These are phyloP conservation scores for Haplosporangium sp. DNA, from an alignment of 371 early-diverging fungal genomes.

Conservation along the genomic window DNA sequence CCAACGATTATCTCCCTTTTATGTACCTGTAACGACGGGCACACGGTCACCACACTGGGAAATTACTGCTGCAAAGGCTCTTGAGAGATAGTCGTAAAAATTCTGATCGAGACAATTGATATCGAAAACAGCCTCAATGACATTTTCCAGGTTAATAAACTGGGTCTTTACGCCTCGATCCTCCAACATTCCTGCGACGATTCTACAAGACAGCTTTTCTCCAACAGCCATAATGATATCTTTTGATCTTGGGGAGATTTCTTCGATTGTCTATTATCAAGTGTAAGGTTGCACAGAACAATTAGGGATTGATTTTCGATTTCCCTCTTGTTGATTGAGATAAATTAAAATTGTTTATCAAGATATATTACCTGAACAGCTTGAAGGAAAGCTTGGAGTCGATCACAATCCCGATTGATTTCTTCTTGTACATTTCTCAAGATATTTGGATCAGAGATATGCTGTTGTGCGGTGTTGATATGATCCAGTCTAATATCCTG, in stretches of 20 bases:
- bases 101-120: constrained; percentile 82
- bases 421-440: constrained; percentile 64
- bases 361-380: constrained; percentile 84
- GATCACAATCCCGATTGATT: constrained; percentile 80
- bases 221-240: constrained; percentile 96
- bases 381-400: constrained; percentile 86
- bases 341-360: neutral
- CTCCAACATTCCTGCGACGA: constrained; percentile 86
- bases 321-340: neutral
- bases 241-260: constrained; percentile 95
- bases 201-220: constrained; percentile 92
- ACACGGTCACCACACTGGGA: constrained; percentile 75
- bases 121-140: constrained; percentile 85
- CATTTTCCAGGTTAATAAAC: constrained; percentile 88
- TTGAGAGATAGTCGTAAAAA: constrained; percentile 91
- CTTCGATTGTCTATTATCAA: constrained; percentile 80
- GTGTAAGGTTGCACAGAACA: constrained; percentile 29
- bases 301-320: neutral
- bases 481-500: constrained; percentile 86
- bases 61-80: constrained; percentile 75
- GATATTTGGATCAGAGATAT: constrained; percentile 66
- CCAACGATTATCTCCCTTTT: too few species aligned
- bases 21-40: constrained; percentile 83
- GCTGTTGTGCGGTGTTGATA: constrained; percentile 73
- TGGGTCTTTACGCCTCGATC: constrained; percentile 87